Percentiles rank a stretch among this genome's conserved stretches.
phyloP scores from a whole-genome alignment of 2,329 filamentous ascomycete genomes.

The Conoideocrella luteorostrata region DNA sequence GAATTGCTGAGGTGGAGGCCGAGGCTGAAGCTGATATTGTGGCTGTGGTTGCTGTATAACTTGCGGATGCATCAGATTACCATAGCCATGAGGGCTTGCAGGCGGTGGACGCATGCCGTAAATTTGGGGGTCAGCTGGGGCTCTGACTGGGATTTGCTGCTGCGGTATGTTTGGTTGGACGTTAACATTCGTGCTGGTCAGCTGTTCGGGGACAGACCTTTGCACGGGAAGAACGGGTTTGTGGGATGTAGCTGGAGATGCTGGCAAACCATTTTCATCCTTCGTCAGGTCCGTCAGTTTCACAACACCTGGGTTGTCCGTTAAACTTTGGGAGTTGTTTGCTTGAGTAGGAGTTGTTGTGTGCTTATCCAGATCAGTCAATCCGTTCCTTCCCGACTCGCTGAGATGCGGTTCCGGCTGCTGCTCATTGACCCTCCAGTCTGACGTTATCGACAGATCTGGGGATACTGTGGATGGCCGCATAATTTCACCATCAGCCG shows the following conservation, averaged over 20 bases:
- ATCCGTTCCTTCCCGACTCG: too few relatives aligned
- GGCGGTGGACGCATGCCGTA: neutral
- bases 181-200: too few relatives aligned
- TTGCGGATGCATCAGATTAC: neutral
- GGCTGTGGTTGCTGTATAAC: neutral
- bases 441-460: conserved; percentile 7
- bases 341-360: too few relatives aligned
- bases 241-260: too few relatives aligned
- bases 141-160: neutral
- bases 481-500: conserved; percentile 2
- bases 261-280: too few relatives aligned
- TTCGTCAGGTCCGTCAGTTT: too few relatives aligned
- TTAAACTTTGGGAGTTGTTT: too few relatives aligned
- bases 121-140: neutral
- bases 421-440: neutral
- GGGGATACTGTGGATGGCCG: conserved; percentile 10
- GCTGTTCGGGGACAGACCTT: too few relatives aligned
- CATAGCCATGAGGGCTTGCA: neutral
- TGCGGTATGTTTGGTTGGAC: too few relatives aligned
- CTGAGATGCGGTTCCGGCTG: neutral
- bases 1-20: conserved; percentile 12
- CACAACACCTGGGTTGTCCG: too few relatives aligned
- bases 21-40: conserved; percentile 10
- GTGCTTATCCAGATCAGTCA: too few relatives aligned
- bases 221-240: too few relatives aligned